A percentile compares a stretch with the other conserved stretches of the same genome.
Conservation (phyloP, 306 rosid species). For the cucumber (Cucumis sativus) region Cucumber_9930_V3 NC_026660.2:24185001-24185500, state of each 20-base stretch:
- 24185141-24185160: not conserved
- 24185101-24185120: slow-evolving; percentile 4
- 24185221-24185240: not conserved
- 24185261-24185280: not conserved
- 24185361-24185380: not conserved
- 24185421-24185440: not conserved
- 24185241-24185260: too few species aligned
- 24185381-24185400: not conserved
- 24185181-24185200: not conserved
- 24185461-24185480: not conserved
- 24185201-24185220: not conserved
- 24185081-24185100: slow-evolving; percentile 15
- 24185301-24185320: not conserved
- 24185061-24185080: slow-evolving; percentile 6
- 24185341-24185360: not conserved
- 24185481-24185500: not conserved
- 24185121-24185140: not conserved
- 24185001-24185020: slow-evolving; percentile 14
- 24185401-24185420: not conserved
- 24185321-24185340: not conserved
- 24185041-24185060: slow-evolving; percentile 14
- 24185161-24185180: not conserved
- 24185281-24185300: too few species aligned
- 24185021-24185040: slow-evolving; percentile 20
- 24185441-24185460: not conserved